Evolutionary conservation across 768 basidiomycete genomes (phyloP).

Genomic region (Russula sp.): DNA sequence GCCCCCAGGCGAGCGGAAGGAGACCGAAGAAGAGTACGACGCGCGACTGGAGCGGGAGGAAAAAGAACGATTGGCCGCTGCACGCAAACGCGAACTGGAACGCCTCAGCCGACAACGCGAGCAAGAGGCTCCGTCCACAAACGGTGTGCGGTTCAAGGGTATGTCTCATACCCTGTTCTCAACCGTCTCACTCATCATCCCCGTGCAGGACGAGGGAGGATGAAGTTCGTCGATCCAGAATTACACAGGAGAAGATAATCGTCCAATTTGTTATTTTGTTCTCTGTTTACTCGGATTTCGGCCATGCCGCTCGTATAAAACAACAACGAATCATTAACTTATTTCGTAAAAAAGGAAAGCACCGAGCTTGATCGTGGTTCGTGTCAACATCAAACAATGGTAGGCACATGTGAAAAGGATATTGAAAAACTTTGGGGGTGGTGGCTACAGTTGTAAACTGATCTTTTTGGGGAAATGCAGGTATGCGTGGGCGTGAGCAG

Average conservation of each 20-base stretch:
- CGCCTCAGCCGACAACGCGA: slow-evolving; percentile 39
- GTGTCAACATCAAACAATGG: slow-evolving; percentile 15
- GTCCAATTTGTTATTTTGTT: background rate
- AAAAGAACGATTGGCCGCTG: slow-evolving; percentile 47
- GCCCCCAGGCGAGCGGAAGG: slow-evolving; percentile 26
- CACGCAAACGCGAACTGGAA: slow-evolving; percentile 44
- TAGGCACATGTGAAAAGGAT: slow-evolving; percentile 2
- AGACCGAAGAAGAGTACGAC: slow-evolving; percentile 73
- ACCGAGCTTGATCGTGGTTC: slow-evolving; percentile 13
- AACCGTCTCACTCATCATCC: background rate
- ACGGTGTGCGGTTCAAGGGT: slow-evolving; percentile 65
- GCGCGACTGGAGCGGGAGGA: slow-evolving; percentile 63
- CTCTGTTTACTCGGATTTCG: background rate
- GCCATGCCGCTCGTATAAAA: slow-evolving; percentile 5
- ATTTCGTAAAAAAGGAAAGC: slow-evolving; percentile 14
- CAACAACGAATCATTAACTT: slow-evolving; percentile 19
- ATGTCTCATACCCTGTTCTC: slow-evolving; percentile 11
- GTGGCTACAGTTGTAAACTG: slow-evolving; percentile 16
- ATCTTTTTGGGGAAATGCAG: slow-evolving; percentile 19
- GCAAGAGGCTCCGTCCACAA: slow-evolving; percentile 30
- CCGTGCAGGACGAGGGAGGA: slow-evolving; percentile 50
- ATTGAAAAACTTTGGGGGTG: background rate
- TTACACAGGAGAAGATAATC: slow-evolving; percentile 29
- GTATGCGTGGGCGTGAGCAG: slow-evolving; percentile 22
- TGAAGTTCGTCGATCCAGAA: slow-evolving; percentile 64